Base-by-base conservation (phyloP, 2,329 filamentous ascomycete species). In the Clarireedia sp. region DNA sequence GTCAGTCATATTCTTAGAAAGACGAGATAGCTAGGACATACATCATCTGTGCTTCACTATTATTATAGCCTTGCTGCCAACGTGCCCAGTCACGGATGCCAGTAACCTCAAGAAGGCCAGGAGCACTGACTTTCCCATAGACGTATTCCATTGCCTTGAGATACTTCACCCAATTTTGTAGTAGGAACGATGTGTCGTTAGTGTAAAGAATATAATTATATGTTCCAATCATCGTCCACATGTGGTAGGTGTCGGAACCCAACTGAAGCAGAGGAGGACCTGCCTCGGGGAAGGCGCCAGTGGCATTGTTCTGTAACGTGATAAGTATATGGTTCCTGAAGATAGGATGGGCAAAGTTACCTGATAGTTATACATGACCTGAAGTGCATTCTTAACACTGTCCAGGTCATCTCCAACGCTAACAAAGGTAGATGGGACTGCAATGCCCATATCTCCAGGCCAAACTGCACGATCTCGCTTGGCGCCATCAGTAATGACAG, bases 381-480 rank as follows among this genome's bases (percentile, higher is more conserved):
- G 61, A 19, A 65, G 50, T 5, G 61, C 74, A 74, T 60, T 78
- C 73, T 68, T 80, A 16, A 80, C 71, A 40, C 74, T 73, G 10
- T 73, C 69, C 45, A 81, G 67, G 59, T 81, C 78, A 60, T 81
- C 46, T 21, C 75, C 74, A 0, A 78, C 81, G 7, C 76, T 78
- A 2, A 81, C 74, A n/a, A 78, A 75, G 7, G 80, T 73, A 8
- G 71, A 73, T 3, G 79, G 78, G 0, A 80, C 72, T 4, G 78
- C 76, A 57, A 82, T 78, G 2, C 57, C 60, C 76, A 83, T 80
- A 61, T 85, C 81, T 2, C 81, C 81, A 14, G 81, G 77, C 80
- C 80, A 85, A 1, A 84, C 77, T 29, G 80, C 69, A 5, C 79
- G 73, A 62, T 83, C 80, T 48, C 80, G 73, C 63, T 83, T 83